Base-by-base conservation (phyloP, 345 rosid genomes). In the Orychophragmus violaceus region DNA sequence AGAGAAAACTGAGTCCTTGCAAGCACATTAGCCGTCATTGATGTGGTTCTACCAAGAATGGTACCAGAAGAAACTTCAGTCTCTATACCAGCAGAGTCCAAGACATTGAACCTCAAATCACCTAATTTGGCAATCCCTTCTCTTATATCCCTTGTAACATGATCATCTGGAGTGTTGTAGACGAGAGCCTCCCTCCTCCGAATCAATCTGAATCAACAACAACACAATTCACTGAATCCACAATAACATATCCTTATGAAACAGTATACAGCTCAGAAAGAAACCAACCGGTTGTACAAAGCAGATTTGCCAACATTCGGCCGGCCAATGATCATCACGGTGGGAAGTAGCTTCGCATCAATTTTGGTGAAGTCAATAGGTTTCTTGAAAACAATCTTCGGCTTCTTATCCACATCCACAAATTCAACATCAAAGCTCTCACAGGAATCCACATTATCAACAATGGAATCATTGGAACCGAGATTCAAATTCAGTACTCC, bases 281-380 rank as follows among this genome's bases (percentile, higher is more conserved):
- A n/a, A 56, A 72, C 83, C 33, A 50, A 90, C 97, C 99, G 84
- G 70, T 94, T 90, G 66, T 80, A 94, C 59, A 94, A 77, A 14
- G 99, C 99, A 3, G 97, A 90, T 73, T 94, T 94, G 33, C 99
- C 99, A 32, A 94, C 97, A 64, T 94, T 94, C 17, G 97, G 97
- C 25, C 97, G 85, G 29, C 99, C 99, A 72, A 90, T 74, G 19
- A 94, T 79, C 84, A 90, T 84, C 27, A 94, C 87, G 21, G 90
- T 84, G 11, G 99, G 97, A 75, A 94, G 85, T 53, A 80, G 62
- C 50, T 81, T 75, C 1, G 80, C 75, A 33, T 83, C 88, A 1
- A 90, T 42, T 72, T 84, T 81, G 51, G 96, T 84, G 77, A 88
- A 90, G 74, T 94, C 96, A 37, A 90, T 56, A 5, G 84, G 84